Percentiles rank a stretch among this genome's conserved stretches.
These are phyloP conservation scores for Fagopyrum esculentum DNA, from an alignment of 148 eudicot genomes.

Conservation along the genomic window DNA sequence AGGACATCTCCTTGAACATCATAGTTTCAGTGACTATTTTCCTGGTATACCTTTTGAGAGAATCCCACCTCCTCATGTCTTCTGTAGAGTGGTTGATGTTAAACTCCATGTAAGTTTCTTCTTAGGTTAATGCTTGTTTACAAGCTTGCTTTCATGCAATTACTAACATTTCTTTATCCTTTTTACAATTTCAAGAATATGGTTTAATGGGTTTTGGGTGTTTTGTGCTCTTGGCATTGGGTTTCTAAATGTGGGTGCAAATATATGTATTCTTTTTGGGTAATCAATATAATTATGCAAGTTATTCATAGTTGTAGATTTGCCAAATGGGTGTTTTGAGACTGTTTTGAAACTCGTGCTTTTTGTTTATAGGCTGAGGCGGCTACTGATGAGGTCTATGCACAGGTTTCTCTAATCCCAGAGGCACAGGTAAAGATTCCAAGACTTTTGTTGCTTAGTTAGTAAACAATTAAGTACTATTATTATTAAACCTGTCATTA, in stretches of 20 bases:
- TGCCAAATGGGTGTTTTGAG: constrained; percentile 14
- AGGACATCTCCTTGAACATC: constrained; percentile 52
- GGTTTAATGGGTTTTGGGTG: constrained; percentile 15
- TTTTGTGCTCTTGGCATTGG: constrained; percentile 12
- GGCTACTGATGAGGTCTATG: constrained; percentile 88
- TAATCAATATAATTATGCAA: constrained; percentile 10
- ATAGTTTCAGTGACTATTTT: constrained; percentile 27
- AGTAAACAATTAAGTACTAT: neutral
- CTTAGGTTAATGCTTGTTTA: neutral
- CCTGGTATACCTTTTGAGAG: constrained; percentile 15
- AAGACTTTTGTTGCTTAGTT: constrained; percentile 2
- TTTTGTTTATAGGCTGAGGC: constrained; percentile 61
- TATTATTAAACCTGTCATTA: neutral
- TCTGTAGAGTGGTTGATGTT: constrained; percentile 86
- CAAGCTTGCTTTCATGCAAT: constrained; percentile 10
- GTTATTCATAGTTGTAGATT: constrained; percentile 15
- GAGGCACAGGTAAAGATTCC: constrained; percentile 55
- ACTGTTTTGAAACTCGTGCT: constrained; percentile 30
- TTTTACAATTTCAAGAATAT: constrained; percentile 4
- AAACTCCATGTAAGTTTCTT: constrained; percentile 73
- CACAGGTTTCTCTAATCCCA: constrained; percentile 77
- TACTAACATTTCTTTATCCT: neutral
- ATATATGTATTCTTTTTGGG: constrained; percentile 14
- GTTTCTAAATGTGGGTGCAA: constrained; percentile 14
- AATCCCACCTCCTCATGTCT: constrained; percentile 74